These are phyloP conservation scores for Phylloporus arenicola DNA, from an alignment of 768 basidiomycete genomes.

Conservation along the genomic window DNA sequence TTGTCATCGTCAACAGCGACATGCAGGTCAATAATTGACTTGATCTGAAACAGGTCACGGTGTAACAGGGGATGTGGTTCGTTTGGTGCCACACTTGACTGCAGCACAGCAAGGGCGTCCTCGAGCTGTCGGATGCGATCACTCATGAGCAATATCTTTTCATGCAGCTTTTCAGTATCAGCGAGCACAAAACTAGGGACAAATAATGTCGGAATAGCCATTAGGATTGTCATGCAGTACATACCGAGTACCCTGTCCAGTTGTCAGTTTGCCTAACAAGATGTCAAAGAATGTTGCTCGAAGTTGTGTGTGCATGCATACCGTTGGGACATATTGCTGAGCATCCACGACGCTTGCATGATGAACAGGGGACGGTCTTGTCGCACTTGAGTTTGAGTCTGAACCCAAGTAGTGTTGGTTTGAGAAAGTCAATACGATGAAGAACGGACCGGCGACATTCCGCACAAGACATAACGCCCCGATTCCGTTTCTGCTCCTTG, in stretches of 20 bases:
- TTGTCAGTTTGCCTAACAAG: conserved; percentile 52
- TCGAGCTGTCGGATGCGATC: conserved; percentile 69
- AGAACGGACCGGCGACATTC: conserved; percentile 54
- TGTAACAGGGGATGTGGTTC: conserved; percentile 57
- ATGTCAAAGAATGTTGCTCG: neutral
- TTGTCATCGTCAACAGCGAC: conserved; percentile 45
- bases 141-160: conserved; percentile 63
- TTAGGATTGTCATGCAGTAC: conserved; percentile 10
- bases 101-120: conserved; percentile 56
- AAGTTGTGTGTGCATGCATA: neutral
- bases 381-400: conserved; percentile 72
- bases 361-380: conserved; percentile 54
- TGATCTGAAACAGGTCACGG: conserved; percentile 57
- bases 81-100: conserved; percentile 38
- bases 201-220: neutral
- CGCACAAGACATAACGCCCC: conserved; percentile 51
- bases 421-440: neutral
- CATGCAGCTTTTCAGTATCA: conserved; percentile 64
- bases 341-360: conserved; percentile 69
- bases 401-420: neutral
- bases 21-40: conserved; percentile 65
- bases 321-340: conserved; percentile 74
- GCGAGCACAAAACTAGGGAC: conserved; percentile 58
- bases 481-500: conserved; percentile 61
- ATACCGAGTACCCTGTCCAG: conserved; percentile 73